A percentile compares a stretch with the other conserved stretches of the same genome.
Evolutionary conservation across 2,329 filamentous ascomycete species (phyloP).

Genomic region (Alternaria triticimaculans): DNA sequence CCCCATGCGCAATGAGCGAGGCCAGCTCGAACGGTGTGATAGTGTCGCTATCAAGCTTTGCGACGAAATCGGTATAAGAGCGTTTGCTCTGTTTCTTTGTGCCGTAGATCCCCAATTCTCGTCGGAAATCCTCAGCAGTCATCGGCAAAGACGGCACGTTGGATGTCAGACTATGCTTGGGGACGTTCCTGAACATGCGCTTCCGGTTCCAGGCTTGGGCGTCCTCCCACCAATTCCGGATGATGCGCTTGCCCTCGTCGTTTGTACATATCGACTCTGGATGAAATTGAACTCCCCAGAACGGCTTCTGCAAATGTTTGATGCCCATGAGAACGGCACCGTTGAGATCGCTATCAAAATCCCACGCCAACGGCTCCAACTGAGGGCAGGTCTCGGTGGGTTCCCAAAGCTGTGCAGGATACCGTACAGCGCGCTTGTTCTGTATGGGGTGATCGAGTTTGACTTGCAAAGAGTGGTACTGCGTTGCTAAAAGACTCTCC

Average conservation of each 20-base stretch:
- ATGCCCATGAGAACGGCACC: conserved; percentile 77
- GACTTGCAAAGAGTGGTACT: conserved; percentile 73
- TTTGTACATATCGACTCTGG: conserved; percentile 89
- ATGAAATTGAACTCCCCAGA: conserved; percentile 90
- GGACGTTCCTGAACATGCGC: conserved; percentile 18
- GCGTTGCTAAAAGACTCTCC: conserved; percentile 69
- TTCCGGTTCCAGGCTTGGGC: conserved; percentile 62
- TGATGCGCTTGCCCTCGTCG: conserved; percentile 65
- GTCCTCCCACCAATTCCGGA: conserved; percentile 77
- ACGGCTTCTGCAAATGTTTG: conserved; percentile 71
- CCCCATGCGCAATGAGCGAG: conserved; percentile 36
- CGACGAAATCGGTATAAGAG: conserved; percentile 7
- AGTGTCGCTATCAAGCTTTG: conserved; percentile 17
- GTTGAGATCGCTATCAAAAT: conserved; percentile 54
- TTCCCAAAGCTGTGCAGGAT: conserved; percentile 51
- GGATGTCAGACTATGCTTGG: conserved; percentile 13
- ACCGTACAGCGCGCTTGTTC: conserved; percentile 37
- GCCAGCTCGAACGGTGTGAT: conserved; percentile 32
- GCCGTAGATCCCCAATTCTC: conserved; percentile 23
- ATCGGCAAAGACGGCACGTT: conserved; percentile 21
- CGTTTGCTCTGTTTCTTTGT: conserved; percentile 11
- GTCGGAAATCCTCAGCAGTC: conserved; percentile 26
- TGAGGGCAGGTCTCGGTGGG: conserved; percentile 44
- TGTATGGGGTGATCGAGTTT: conserved; percentile 47
- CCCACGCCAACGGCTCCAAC: conserved; percentile 58